Percentiles rank a stretch among this genome's conserved stretches.
Evolutionary conservation across 106 monocot genomes (phyloP).

Genomic region (Platanthera guangdongensis): DNA sequence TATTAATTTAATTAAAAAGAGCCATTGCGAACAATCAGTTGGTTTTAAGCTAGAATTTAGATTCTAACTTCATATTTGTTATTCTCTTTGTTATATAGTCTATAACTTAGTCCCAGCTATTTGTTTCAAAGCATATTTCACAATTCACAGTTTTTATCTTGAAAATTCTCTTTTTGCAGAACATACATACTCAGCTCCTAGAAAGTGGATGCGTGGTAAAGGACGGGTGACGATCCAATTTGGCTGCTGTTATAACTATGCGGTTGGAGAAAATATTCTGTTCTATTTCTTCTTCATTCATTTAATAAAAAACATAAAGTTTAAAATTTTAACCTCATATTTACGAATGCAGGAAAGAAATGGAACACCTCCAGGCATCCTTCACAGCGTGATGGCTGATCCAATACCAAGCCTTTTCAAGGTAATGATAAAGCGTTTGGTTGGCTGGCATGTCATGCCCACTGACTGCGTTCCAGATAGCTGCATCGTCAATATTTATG

Average conservation of each 20-base stretch:
- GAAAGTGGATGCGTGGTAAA: constrained; percentile 24
- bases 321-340: neutral
- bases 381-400: constrained; percentile 33
- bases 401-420: constrained; percentile 74
- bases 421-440: constrained; percentile 61
- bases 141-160: neutral
- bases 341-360: constrained; percentile 51
- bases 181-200: constrained; percentile 21
- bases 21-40: too few species aligned
- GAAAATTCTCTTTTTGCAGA: constrained; percentile 8
- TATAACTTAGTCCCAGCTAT: neutral
- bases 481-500: constrained; percentile 88
- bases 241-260: constrained; percentile 31
- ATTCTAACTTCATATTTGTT: neutral
- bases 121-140: too few species aligned
- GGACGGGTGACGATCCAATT: constrained; percentile 29
- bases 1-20: too few species aligned
- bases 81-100: neutral
- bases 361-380: constrained; percentile 77
- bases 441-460: constrained; percentile 76
- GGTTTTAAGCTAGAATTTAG: too few species aligned
- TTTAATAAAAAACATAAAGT: neutral
- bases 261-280: constrained; percentile 7
- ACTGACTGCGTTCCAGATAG: constrained; percentile 69
- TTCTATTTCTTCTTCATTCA: neutral